A percentile compares a stretch with the other conserved stretches of the same genome.
phyloP scores from a whole-genome alignment of 352 stramenopile genomes.

The Phytopythium kandeliae region DNA sequence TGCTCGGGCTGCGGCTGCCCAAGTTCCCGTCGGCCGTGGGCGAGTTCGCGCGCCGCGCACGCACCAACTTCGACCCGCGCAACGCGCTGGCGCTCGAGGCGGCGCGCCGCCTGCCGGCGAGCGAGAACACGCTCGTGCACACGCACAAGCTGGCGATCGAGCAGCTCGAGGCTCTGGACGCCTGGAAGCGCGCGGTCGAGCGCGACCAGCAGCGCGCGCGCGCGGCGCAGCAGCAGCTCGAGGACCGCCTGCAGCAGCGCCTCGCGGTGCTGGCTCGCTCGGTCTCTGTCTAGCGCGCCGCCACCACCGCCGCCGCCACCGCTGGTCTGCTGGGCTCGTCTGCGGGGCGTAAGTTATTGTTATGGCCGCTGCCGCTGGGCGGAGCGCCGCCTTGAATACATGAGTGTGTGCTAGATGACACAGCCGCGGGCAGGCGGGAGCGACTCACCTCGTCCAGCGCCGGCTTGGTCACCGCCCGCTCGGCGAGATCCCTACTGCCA shows the following conservation, averaged over 20 bases:
- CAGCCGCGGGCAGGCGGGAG: too few relatives aligned
- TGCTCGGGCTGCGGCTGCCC: slow-evolving; percentile 41
- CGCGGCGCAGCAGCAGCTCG: slow-evolving; percentile 39
- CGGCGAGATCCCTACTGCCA: slow-evolving; percentile 45
- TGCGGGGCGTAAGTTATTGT: slow-evolving; percentile 9
- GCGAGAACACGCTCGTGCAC: slow-evolving; percentile 68
- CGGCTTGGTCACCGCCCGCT: too few relatives aligned
- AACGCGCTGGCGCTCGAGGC: slow-evolving; percentile 47
- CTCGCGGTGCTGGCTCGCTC: slow-evolving; percentile 51
- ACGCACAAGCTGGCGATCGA: slow-evolving; percentile 73
- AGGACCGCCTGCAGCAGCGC: slow-evolving; percentile 58
- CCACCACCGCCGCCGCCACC: too few relatives aligned
- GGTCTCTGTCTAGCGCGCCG: slow-evolving; percentile 31
- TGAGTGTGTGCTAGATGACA: background rate
- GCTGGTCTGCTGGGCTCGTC: background rate
- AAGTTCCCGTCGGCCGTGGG: slow-evolving; percentile 63
- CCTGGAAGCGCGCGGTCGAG: slow-evolving; percentile 53
- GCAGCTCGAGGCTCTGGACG: slow-evolving; percentile 64
- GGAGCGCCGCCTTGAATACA: slow-evolving; percentile 4
- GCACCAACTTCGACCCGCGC: slow-evolving; percentile 54
- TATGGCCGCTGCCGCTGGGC: slow-evolving; percentile 1
- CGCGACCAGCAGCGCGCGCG: slow-evolving; percentile 45
- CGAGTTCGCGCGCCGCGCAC: slow-evolving; percentile 56
- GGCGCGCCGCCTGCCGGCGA: slow-evolving; percentile 50
- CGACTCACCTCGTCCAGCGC: too few relatives aligned